phyloP scores from a whole-genome alignment of 1,284 basidiomycete genomes.

The Sanghuangporus weigelae region DNA sequence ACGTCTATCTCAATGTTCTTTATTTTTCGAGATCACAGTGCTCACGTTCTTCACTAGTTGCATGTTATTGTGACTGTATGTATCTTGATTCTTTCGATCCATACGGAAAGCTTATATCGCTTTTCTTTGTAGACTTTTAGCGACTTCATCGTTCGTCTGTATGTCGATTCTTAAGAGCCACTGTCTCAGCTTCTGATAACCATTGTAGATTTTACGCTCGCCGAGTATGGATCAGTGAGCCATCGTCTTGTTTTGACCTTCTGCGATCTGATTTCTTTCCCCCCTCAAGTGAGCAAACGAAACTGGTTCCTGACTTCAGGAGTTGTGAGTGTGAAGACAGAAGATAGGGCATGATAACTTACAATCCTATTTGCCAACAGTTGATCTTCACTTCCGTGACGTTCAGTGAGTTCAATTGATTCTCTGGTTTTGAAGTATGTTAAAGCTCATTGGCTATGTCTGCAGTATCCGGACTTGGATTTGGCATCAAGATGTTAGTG shows the following conservation, averaged over 20 bases:
- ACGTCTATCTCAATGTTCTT: background rate
- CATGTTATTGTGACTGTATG: background rate
- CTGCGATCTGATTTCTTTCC: no score
- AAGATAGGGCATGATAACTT: background rate
- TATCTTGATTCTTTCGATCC: background rate
- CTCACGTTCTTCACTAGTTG: background rate
- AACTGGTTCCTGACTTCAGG: conserved; percentile 9
- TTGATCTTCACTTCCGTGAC: conserved; percentile 1
- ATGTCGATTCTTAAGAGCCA: background rate
- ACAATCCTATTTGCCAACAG: background rate
- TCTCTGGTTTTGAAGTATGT: no score
- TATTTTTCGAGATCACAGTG: background rate
- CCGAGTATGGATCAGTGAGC: conserved; percentile 10
- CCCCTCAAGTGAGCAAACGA: conserved; percentile 7
- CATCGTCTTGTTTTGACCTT: background rate
- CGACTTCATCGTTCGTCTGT: conserved; percentile 9
- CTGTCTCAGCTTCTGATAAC: background rate
- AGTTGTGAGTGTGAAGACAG: background rate
- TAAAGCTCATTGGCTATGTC: background rate
- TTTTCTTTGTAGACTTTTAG: background rate
- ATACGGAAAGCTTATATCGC: background rate
- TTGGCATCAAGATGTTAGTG: conserved; percentile 5
- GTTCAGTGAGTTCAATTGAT: background rate
- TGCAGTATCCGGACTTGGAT: conserved; percentile 10
- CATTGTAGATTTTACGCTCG: conserved; percentile 1